phyloP scores from a whole-genome alignment of 257 asterid genomes.

The Nicotiana sylvestris region DNA sequence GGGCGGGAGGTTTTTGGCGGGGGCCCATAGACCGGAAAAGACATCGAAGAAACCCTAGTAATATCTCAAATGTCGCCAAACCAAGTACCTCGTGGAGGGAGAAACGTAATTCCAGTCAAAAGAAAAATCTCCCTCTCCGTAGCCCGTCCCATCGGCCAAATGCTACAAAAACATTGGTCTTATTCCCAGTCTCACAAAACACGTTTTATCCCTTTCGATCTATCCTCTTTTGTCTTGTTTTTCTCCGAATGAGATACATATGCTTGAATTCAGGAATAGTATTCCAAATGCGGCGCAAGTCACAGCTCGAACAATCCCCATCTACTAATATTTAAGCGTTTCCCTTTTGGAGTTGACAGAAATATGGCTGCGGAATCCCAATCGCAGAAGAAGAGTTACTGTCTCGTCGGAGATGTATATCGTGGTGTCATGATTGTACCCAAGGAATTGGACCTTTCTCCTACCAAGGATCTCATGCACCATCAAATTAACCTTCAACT shows the following conservation, averaged over 20 bases:
- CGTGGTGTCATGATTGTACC: constrained; percentile 29
- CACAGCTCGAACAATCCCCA: background rate
- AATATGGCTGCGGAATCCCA: constrained; percentile 31
- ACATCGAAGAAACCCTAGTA: no score
- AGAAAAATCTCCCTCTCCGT: no score
- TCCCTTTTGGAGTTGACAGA: background rate
- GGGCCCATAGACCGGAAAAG: no score
- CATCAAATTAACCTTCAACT: constrained; percentile 14
- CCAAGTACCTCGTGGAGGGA: no score
- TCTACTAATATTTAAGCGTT: background rate
- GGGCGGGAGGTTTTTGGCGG: no score
- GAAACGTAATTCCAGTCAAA: no score
- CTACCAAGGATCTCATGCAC: constrained; percentile 30
- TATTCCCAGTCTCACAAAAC: no score
- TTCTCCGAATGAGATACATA: background rate
- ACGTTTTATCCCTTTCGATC: no score
- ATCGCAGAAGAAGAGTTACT: constrained; percentile 53
- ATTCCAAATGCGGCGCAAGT: background rate
- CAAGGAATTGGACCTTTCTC: constrained; percentile 46
- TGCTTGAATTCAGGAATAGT: background rate
- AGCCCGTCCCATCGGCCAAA: no score
- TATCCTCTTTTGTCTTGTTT: no score
- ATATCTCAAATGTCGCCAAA: no score
- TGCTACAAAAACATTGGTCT: no score
- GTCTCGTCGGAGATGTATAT: constrained; percentile 32